phyloP scores from a whole-genome alignment of 441 rosid genomes.

The Eruca vesicaria region DNA sequence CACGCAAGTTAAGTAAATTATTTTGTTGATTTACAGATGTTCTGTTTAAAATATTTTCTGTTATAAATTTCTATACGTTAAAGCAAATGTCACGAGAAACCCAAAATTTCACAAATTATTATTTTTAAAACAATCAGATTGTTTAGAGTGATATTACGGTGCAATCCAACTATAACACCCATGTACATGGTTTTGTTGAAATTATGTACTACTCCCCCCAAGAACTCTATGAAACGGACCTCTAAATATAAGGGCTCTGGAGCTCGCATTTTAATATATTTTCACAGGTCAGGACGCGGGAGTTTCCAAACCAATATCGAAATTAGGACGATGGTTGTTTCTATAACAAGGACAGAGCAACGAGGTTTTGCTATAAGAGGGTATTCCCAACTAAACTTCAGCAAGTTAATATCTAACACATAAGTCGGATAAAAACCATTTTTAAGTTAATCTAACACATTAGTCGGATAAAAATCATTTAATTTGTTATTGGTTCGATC shows the following conservation, averaged over 20 bases:
- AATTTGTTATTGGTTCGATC: too few relatives aligned
- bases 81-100: conserved; percentile 16
- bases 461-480: too few relatives aligned
- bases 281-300: neutral
- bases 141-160: neutral
- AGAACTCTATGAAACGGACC: neutral
- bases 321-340: neutral
- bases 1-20: conserved; percentile 2
- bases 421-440: too few relatives aligned
- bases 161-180: neutral
- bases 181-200: neutral
- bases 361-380: neutral
- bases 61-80: neutral
- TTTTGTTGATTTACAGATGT: neutral
- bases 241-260: neutral
- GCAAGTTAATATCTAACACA: neutral
- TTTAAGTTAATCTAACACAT: neutral
- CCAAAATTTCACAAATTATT: neutral
- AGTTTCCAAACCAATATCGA: neutral
- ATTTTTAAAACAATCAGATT: neutral
- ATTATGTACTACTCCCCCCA: neutral
- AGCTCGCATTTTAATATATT: neutral
- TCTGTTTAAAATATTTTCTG: neutral
- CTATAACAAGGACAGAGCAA: neutral
- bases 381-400: neutral